Conservation (phyloP, 768 basidiomycete genomes). For the Xerocomus brunneocitrinus region DNA sequence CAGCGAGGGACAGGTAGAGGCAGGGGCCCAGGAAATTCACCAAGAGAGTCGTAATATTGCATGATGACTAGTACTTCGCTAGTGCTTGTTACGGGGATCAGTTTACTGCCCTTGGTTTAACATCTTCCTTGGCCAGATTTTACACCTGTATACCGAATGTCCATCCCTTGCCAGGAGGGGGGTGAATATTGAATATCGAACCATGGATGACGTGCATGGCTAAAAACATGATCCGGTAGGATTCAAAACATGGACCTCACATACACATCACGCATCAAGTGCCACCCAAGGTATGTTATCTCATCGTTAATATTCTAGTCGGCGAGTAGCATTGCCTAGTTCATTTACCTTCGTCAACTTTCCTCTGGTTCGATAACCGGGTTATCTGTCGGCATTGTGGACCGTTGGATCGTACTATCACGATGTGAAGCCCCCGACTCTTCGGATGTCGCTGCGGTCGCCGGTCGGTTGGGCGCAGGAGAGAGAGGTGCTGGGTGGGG, state of each 20-base stretch:
- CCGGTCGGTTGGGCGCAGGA: too few relatives aligned
- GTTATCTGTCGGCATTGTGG: background rate
- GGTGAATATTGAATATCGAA: too few relatives aligned
- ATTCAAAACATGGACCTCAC: background rate
- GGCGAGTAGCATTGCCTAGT: conserved; percentile 4
- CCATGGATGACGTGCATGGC: background rate
- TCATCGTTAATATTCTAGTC: background rate
- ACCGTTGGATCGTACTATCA: background rate
- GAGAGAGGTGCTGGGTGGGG: too few relatives aligned
- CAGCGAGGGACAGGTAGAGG: background rate
- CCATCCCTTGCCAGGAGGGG: too few relatives aligned
- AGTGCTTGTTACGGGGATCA: background rate
- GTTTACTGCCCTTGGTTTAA: background rate
- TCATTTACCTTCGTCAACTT: background rate
- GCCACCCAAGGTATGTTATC: too few relatives aligned
- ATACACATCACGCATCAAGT: too few relatives aligned
- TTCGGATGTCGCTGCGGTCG: too few relatives aligned
- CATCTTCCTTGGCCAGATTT: background rate
- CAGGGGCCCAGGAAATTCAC: background rate
- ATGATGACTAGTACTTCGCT: background rate
- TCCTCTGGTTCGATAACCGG: background rate
- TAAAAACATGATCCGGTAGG: background rate
- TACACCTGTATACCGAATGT: background rate
- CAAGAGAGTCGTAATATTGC: background rate
- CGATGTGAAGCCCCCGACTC: background rate